A percentile compares a stretch with the other conserved stretches of the same genome.
These are phyloP conservation scores for Musa schizocarpa DNA, from an alignment of 176 grass and related monocot genomes.

Conservation along the genomic window DNA sequence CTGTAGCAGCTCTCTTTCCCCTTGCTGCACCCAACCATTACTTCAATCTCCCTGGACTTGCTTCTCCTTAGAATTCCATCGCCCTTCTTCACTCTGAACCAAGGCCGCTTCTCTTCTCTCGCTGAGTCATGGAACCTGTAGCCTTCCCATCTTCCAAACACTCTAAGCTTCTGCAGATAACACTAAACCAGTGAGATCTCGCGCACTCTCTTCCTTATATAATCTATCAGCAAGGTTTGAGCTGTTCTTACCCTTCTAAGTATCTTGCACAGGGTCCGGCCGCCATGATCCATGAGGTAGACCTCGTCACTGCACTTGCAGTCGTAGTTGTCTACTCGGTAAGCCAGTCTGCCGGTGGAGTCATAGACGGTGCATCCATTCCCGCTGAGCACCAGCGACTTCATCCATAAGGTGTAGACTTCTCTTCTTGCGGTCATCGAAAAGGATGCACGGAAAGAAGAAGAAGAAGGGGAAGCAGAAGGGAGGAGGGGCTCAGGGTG, in stretches of 20 bases:
- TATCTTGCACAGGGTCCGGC: conserved; percentile 44
- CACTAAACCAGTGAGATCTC: background rate
- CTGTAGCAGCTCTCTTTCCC: conserved; percentile 16
- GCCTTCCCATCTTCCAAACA: conserved; percentile 55
- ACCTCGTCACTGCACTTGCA: conserved; percentile 41
- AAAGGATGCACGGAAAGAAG: conserved; percentile 4
- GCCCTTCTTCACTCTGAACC: conserved; percentile 50
- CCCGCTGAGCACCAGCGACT: conserved; percentile 66
- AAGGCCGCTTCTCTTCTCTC: conserved; percentile 27
- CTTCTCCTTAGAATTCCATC: conserved; percentile 26
- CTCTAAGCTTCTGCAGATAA: conserved; percentile 34
- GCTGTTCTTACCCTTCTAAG: conserved; percentile 31
- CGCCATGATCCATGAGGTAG: conserved; percentile 59
- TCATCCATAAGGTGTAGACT: conserved; percentile 81
- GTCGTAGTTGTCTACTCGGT: conserved; percentile 79
- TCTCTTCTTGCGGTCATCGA: conserved; percentile 38
- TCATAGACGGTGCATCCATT: conserved; percentile 65
- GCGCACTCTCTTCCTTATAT: background rate
- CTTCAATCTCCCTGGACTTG: conserved; percentile 32
- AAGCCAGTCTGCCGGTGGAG: conserved; percentile 44
- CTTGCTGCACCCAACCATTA: conserved; percentile 3
- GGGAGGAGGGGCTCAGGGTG: background rate
- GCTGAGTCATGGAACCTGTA: conserved; percentile 23
- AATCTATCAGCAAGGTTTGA: background rate
- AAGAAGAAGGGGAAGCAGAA: background rate